These are phyloP conservation scores for Encephalitozoon intestinalis DNA, from an alignment of 371 early-diverging fungal genomes.

Conservation along the genomic window DNA sequence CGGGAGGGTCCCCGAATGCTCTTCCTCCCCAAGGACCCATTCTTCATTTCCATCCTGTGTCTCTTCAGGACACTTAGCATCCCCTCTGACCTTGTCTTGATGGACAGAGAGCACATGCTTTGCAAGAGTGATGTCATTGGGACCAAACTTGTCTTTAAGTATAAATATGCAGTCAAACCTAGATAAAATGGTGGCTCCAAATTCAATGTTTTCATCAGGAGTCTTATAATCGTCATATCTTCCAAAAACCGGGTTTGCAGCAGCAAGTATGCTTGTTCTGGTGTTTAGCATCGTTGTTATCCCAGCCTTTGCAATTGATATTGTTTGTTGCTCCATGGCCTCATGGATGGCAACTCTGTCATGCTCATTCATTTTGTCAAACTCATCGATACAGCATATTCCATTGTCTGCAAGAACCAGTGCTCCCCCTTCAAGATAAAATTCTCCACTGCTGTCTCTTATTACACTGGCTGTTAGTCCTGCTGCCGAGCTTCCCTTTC, in stretches of 20 bases:
- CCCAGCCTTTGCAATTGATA: conserved; percentile 98
- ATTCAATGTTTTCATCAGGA: conserved; percentile 79
- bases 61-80: not conserved
- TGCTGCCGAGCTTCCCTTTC: conserved; percentile 76
- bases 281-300: conserved; percentile 97
- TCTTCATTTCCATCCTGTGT: conserved; percentile 72
- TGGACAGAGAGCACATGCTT: conserved; percentile 54
- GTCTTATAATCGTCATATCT: conserved; percentile 91
- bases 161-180: conserved; percentile 93
- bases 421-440: conserved; percentile 96
- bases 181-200: conserved; percentile 92
- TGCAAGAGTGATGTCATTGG: conserved; percentile 67
- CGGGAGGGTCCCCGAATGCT: conserved; percentile 60
- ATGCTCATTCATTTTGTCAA: conserved; percentile 98
- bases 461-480: conserved; percentile 79
- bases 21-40: conserved; percentile 69
- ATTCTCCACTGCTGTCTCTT: conserved; percentile 71
- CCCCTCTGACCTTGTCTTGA: conserved; percentile 17
- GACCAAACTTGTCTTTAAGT: conserved; percentile 76
- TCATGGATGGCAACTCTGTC: conserved; percentile 99
- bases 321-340: conserved; percentile 99
- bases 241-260: conserved; percentile 99
- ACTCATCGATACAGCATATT: conserved; percentile 98
- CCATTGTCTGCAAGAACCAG: conserved; percentile 99
- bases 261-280: conserved; percentile 90